Evolutionary conservation across 306 rosid species (phyloP), one percentile per base, ranked within the genome.

Genomic region (Lathyrus aphaca): DNA sequence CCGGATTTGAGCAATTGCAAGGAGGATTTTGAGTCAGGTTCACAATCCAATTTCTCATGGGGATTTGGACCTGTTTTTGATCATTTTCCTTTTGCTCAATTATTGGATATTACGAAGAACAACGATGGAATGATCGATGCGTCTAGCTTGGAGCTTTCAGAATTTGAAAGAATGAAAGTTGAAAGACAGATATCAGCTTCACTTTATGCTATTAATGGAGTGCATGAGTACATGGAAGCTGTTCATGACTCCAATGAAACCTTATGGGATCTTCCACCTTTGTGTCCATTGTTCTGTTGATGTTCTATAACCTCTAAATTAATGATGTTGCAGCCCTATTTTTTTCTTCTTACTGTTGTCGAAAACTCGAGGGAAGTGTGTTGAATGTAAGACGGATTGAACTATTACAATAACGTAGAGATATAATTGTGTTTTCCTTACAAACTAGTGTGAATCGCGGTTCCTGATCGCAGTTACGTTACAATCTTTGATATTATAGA

Each of bases 151-250:
- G 94, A 84, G 63, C 57, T 90, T 27, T 69, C 77, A 10, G 97
- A 86, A 45, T 93, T 93, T 35, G 97, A 93, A 58, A 85, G 96
- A 75, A 85, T 93, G 96, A 90, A 82, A 75, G 88, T 93, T 19
- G 98, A 93, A 59, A 90, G 97, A 51, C 98, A 93, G 66, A 93
- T 90, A 46, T 90, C 97, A 35, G 96, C 97, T 80, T 88, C 96
- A 23, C 91, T 90, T 10, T 90, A 90, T 73, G 98, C 97, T 10
- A 84, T 90, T 57, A 93, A 93, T 84, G 98, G 98, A 50, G 86
- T 93, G 64, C 94, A 86, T 5, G 98, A 93, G 75, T 93, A 88
- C 63, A 84, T 90, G 96, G 94, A 92, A 65, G 80, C 96, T 56
- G 84, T 90, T 76, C 89, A 80, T 58, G 94, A 90, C 48, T 78